Base-by-base conservation (phyloP, 1,284 basidiomycete genomes). In the Malassezia sympodialis region DNA sequence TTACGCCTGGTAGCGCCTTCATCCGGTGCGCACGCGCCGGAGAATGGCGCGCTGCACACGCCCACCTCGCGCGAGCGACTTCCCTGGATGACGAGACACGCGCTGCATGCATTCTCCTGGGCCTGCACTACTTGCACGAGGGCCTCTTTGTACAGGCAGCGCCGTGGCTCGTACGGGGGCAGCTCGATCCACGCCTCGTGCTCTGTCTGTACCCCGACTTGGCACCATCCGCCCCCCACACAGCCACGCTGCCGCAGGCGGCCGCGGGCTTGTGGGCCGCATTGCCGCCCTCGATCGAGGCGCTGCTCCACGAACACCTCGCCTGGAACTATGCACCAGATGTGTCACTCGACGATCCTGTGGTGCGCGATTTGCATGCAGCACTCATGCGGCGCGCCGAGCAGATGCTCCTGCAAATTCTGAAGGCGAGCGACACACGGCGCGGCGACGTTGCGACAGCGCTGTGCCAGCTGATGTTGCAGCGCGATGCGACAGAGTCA, bases 251-350 rank as follows among this genome's bases (percentile, higher is more conserved):
- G 37, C 40, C 30, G 31, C 28, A 21, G 39, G 21, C 17, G 27
- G 21, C 30, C n/a, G 27, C 44, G n/a, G 49, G 34, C 3, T 14
- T 35, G n/a, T 56, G 37, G 41, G 35, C 11, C 14, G 26, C 17
- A 14, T n/a, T 53, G 5, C 28, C 41, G 1, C 5, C 24, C 15
- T 10, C 40, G 8, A 45, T 64, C 4, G 59, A 64, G 1, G 53
- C 51, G 0, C 27, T 60, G 12, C 40, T 66, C 11, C 21, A 5
- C 4, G 49, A 53, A 17, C 41, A 43, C 37, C 27, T 56, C 15
- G n/a, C 21, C 0, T 31, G 59, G 21, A 72, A 68, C 43, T 72
- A 73, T 37, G 52, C 50, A 1, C 65, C 68, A 7, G 59, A 57
- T 0, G 28, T 69, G 40, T 48, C 61, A 4, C 27, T 58, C 7